Base-by-base conservation (phyloP, 306 rosid genomes). In the Hippophae gyantsensis region DNA sequence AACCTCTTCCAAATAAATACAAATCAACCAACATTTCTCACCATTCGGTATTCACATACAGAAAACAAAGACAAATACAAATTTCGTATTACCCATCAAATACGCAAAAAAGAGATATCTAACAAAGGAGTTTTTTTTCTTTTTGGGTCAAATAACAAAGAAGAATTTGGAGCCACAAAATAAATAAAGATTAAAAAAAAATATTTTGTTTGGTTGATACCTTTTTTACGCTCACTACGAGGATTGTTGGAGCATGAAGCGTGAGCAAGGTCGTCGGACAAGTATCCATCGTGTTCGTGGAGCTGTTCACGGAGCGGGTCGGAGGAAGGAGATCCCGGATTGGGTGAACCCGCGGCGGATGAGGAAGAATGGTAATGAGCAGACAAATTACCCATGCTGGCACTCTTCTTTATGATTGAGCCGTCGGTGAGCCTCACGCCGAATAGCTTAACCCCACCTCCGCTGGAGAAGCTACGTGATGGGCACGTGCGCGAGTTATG, bases 401-500 rank as follows among this genome's bases (percentile, higher is more conserved):
- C 97, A 62, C 99, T 93, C 79, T 93, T 93, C 76, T 93, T 89
- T 0, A 93, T 85, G 69, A 86, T 74, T 25, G 90, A 82, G 60
- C 99, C 99, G 77, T 93, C 97, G n/a, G 86, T 85, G 10, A 93
- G 76, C 69, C 89, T 79, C 42, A 93, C 95, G 10, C 99, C 99
- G 46, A 93, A 93, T 0, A 93, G 85, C 87, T 62, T 88, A 48
- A 93, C 76, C 2, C 86, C 82, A 0, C 76, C 81, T 7, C 82
- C 58, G 12, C 67, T 43, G 0, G 58, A 26, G 0, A 43, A 38
- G 3, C 72, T 77, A 7, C 95, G 95, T 2, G 76, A 67, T 3
- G 95, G 90, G 52, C 99, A 93, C 13, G 99, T 93, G 48, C 99
- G 88, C 7, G 97, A 82, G 81, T 93, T 93, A 58, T 93, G 99